These are phyloP conservation scores for Wickerhamiella shivajii DNA, from an alignment of 805 yeast species.

Conservation along the genomic window DNA sequence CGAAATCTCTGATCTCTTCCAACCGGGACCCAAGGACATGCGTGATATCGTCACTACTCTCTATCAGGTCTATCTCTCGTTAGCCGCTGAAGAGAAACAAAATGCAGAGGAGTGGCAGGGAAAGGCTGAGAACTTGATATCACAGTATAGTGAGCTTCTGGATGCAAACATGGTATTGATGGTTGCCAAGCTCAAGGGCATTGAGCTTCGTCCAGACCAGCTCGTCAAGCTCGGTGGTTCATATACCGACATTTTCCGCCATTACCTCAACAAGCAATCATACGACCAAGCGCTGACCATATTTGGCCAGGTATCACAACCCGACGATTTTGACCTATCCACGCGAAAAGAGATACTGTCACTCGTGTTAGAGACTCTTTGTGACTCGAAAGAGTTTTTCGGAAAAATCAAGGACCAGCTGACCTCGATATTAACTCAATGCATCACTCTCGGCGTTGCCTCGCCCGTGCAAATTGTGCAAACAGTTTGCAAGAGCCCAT, in stretches of 20 bases:
- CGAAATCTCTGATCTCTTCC: conserved; percentile 60
- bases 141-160: conserved; percentile 33
- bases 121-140: conserved; percentile 45
- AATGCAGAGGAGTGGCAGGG: conserved; percentile 41
- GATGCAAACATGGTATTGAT: conserved; percentile 38
- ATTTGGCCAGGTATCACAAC: conserved; percentile 32
- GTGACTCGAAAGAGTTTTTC: conserved; percentile 22
- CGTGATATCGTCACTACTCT: conserved; percentile 62
- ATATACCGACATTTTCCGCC: conserved; percentile 52
- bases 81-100: conserved; percentile 23
- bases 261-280: conserved; percentile 45
- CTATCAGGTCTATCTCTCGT: conserved; percentile 61
- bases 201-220: conserved; percentile 14
- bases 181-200: conserved; percentile 20
- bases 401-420: conserved; percentile 38
- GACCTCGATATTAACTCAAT: conserved; percentile 36
- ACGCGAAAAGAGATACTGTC: neutral
- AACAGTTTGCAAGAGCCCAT: conserved; percentile 44
- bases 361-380: neutral
- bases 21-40: conserved; percentile 54
- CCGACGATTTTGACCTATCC: too few relatives aligned
- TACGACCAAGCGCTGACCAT: conserved; percentile 41
- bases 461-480: conserved; percentile 69
- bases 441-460: conserved; percentile 39
- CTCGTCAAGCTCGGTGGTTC: conserved; percentile 24